A percentile compares a stretch with the other conserved stretches of the same genome.
Evolutionary conservation across 2,329 filamentous ascomycete genomes (phyloP).

Genomic region (Claviceps sp.): DNA sequence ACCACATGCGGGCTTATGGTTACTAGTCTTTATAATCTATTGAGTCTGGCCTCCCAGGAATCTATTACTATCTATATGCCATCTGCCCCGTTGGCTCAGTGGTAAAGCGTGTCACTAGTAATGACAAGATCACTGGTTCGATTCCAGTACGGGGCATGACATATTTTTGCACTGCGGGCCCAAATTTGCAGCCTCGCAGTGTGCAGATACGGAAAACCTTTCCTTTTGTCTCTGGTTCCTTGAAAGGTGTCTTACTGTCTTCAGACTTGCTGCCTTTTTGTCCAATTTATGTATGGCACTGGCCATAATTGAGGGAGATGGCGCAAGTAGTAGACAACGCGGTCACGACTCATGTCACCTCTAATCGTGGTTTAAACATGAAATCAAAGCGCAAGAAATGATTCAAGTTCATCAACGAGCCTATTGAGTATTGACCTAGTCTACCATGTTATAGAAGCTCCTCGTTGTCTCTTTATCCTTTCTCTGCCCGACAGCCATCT

Average conservation of each 20-base stretch:
- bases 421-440: not conserved
- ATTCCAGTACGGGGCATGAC: constrained; percentile 15
- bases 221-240: too few species aligned
- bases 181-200: too few species aligned
- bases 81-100: constrained; percentile 16
- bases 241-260: too few species aligned
- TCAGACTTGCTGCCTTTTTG: too few species aligned
- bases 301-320: too few species aligned
- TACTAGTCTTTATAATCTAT: not conserved
- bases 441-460: not conserved
- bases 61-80: not conserved
- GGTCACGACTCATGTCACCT: too few species aligned
- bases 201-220: too few species aligned
- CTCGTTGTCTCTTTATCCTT: constrained; percentile 1
- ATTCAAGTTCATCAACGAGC: too few species aligned
- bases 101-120: constrained; percentile 20
- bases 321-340: too few species aligned
- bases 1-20: not conserved
- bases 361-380: too few species aligned
- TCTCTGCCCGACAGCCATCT: not conserved
- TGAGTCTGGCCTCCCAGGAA: not conserved
- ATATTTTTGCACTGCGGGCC: not conserved
- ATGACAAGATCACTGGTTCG: constrained; percentile 19
- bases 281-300: too few species aligned
- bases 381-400: too few species aligned